Evolutionary conservation across 1,284 basidiomycete species (phyloP).

Genomic region (Anthracocystis panici-leucophaei): DNA sequence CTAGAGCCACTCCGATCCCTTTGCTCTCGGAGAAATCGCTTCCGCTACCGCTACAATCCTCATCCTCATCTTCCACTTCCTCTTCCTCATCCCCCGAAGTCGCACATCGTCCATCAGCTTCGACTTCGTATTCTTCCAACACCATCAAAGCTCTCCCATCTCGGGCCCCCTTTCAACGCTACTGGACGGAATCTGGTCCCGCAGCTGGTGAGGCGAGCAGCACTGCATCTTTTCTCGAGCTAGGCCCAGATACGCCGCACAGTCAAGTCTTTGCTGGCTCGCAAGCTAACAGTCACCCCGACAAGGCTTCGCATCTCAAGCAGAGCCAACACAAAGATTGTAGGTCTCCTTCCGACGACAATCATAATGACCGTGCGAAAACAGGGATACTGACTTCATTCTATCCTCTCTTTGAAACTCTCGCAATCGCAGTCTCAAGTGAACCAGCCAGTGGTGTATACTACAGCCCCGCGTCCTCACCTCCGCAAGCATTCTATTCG

Average conservation of each 20-base stretch:
- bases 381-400: neutral
- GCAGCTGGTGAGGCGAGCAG: neutral
- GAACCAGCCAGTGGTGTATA: neutral
- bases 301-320: neutral
- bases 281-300: neutral
- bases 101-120: neutral
- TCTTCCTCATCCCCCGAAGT: neutral
- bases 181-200: slow-evolving; percentile 18
- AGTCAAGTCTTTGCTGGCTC: slow-evolving; percentile 7
- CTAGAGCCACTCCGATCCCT: slow-evolving; percentile 23
- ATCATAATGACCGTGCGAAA: too few relatives aligned
- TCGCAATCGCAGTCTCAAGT: neutral
- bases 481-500: slow-evolving; percentile 30
- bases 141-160: slow-evolving; percentile 34
- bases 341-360: slow-evolving; percentile 5
- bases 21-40: slow-evolving; percentile 36
- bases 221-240: slow-evolving; percentile 15
- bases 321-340: slow-evolving; percentile 9
- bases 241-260: slow-evolving; percentile 14
- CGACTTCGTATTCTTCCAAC: slow-evolving; percentile 10
- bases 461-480: slow-evolving; percentile 11
- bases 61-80: slow-evolving; percentile 4
- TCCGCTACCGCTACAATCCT: slow-evolving; percentile 22
- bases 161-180: slow-evolving; percentile 19
- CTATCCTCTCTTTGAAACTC: neutral